Evolutionary conservation across 2,329 filamentous ascomycete genomes (phyloP).

Genomic region (Colletotrichum chrysophilum): DNA sequence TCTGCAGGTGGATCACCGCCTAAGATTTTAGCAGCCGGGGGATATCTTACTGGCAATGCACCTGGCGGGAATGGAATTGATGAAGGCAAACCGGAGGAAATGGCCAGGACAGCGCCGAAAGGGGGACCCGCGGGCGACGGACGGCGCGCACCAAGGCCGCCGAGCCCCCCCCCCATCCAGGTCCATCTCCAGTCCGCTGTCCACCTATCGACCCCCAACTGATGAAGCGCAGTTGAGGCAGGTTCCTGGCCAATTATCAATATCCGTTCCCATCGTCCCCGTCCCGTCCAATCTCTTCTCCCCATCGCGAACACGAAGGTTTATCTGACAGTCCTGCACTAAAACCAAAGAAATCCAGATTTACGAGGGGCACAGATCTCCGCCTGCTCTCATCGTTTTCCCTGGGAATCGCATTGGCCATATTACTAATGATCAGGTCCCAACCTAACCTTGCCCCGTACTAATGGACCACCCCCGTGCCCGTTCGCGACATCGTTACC

Average conservation of each 20-base stretch:
- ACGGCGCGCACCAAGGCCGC: not conserved
- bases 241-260: not conserved
- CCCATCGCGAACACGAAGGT: not conserved
- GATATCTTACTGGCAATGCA: not conserved
- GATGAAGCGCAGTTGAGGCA: not conserved
- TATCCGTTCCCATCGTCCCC: not conserved
- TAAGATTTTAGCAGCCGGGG: not conserved
- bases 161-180: not conserved
- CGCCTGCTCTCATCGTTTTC: not conserved
- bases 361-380: not conserved
- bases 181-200: not conserved
- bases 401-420: not conserved
- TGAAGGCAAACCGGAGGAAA: not conserved
- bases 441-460: not conserved
- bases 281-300: not conserved
- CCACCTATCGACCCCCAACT: not conserved
- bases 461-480: not conserved
- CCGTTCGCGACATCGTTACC: not conserved
- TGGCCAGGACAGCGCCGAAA: not conserved
- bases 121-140: slow-evolving; percentile 1
- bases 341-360: not conserved
- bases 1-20: not conserved
- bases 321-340: not conserved
- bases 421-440: not conserved
- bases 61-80: not conserved